These are phyloP conservation scores for Fusarium luffae DNA, from an alignment of 2,329 filamentous ascomycete species.

Conservation along the genomic window DNA sequence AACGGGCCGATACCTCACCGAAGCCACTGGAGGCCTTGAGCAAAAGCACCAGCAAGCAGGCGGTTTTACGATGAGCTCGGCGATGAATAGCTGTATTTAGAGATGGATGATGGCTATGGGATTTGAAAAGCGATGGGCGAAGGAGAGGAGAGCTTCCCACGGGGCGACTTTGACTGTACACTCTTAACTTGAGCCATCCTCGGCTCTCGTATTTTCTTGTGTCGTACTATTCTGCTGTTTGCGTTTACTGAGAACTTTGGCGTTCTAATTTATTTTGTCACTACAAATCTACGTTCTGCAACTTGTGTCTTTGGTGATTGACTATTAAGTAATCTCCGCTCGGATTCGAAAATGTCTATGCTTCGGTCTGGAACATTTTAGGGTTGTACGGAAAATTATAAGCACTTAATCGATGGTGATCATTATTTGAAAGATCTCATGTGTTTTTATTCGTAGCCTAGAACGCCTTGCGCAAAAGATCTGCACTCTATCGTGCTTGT, in stretches of 20 bases:
- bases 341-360: not conserved
- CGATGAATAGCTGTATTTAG: not conserved
- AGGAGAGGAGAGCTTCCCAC: slow-evolving; percentile 20
- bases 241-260: slow-evolving; percentile 39
- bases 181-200: slow-evolving; percentile 37
- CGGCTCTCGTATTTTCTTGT: slow-evolving; percentile 40
- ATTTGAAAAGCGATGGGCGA: slow-evolving; percentile 28
- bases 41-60: not conserved
- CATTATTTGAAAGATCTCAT: not conserved
- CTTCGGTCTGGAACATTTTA: not conserved
- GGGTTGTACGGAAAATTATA: not conserved
- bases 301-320: not conserved
- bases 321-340: not conserved
- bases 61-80: not conserved
- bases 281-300: not conserved
- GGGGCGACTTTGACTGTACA: slow-evolving; percentile 42
- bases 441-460: slow-evolving; percentile 18
- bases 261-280: slow-evolving; percentile 29
- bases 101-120: slow-evolving; percentile 12
- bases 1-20: slow-evolving; percentile 11
- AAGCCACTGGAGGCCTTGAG: not conserved
- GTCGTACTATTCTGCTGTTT: slow-evolving; percentile 32
- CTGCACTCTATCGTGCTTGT: slow-evolving; percentile 9
- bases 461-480: slow-evolving; percentile 32
- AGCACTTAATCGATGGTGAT: not conserved